Percentiles rank a stretch among this genome's conserved stretches.
Conservation (phyloP, 2,329 filamentous ascomycete genomes). For the Xylaria arbuscula region DNA sequence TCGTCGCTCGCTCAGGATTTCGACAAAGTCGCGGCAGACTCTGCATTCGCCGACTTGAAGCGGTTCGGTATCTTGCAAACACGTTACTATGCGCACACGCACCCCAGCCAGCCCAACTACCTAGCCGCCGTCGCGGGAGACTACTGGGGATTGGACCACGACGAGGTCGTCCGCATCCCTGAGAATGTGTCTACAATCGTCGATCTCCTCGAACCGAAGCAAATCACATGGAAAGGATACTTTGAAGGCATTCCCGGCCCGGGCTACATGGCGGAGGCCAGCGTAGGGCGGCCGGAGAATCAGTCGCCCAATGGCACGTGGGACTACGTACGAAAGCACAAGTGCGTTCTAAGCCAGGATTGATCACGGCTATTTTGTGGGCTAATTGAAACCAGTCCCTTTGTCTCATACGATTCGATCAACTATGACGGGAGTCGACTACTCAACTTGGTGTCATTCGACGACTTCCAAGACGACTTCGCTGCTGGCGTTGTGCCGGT, state of each 20-base stretch:
- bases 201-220: slow-evolving; percentile 57
- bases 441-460: slow-evolving; percentile 70
- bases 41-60: slow-evolving; percentile 55
- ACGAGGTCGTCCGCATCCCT: slow-evolving; percentile 57
- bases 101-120: slow-evolving; percentile 60
- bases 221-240: slow-evolving; percentile 58
- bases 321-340: slow-evolving; percentile 57
- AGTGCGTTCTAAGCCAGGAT: slow-evolving; percentile 43
- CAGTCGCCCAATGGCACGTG: slow-evolving; percentile 43
- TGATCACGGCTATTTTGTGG: neutral
- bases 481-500: slow-evolving; percentile 63
- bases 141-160: slow-evolving; percentile 61
- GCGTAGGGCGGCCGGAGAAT: slow-evolving; percentile 43
- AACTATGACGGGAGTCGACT: slow-evolving; percentile 59
- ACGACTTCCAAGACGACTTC: slow-evolving; percentile 69
- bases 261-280: slow-evolving; percentile 59
- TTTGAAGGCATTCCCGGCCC: slow-evolving; percentile 60
- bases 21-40: slow-evolving; percentile 54
- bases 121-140: slow-evolving; percentile 59
- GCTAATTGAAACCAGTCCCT: slow-evolving; percentile 49
- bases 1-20: slow-evolving; percentile 53
- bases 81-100: slow-evolving; percentile 59
- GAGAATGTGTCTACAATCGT: slow-evolving; percentile 59
- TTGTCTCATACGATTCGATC: slow-evolving; percentile 57
- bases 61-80: slow-evolving; percentile 58